phyloP scores from a whole-genome alignment of 371 early-diverging fungal genomes.

The Syncephalastrum monosporum region DNA sequence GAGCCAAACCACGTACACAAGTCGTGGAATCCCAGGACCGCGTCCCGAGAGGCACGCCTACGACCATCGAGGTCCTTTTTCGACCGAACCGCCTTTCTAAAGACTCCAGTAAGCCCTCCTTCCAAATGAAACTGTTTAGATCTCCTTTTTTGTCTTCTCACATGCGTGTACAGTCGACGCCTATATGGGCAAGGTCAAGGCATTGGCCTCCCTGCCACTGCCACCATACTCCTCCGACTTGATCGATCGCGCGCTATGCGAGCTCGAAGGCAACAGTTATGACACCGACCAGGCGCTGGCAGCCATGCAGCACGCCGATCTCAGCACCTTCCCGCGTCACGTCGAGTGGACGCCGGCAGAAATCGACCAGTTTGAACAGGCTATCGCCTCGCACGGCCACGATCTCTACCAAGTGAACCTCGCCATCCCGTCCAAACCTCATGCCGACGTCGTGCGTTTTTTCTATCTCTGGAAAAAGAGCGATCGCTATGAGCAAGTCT shows the following conservation, averaged over 20 bases:
- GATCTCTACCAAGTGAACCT: slow-evolving; percentile 66
- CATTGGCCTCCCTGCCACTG: slow-evolving; percentile 37
- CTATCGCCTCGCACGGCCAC: slow-evolving; percentile 67
- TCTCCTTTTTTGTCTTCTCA: slow-evolving; percentile 1
- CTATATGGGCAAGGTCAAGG: slow-evolving; percentile 49
- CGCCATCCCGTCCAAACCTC: slow-evolving; percentile 52
- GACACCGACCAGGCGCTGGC: slow-evolving; percentile 58
- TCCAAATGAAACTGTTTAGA: too few relatives aligned
- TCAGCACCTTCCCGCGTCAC: slow-evolving; percentile 50
- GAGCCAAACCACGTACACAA: slow-evolving; percentile 1
- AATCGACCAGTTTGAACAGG: slow-evolving; percentile 65
- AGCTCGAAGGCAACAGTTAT: slow-evolving; percentile 55
- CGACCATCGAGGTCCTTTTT: slow-evolving; percentile 46
- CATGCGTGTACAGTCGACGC: slow-evolving; percentile 31
- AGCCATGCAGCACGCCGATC: slow-evolving; percentile 45
- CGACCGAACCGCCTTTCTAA: slow-evolving; percentile 35
- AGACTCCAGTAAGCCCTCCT: slow-evolving; percentile 28
- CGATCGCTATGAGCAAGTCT: slow-evolving; percentile 64
- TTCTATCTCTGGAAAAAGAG: slow-evolving; percentile 80
- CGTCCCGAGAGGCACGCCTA: slow-evolving; percentile 42
- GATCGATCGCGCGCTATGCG: slow-evolving; percentile 62
- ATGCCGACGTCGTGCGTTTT: slow-evolving; percentile 66
- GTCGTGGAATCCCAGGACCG: slow-evolving; percentile 3
- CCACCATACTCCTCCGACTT: slow-evolving; percentile 52
- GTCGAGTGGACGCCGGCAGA: slow-evolving; percentile 65